These are phyloP conservation scores for Syzygium syzygioides DNA, from an alignment of 441 rosid species.

Conservation along the genomic window DNA sequence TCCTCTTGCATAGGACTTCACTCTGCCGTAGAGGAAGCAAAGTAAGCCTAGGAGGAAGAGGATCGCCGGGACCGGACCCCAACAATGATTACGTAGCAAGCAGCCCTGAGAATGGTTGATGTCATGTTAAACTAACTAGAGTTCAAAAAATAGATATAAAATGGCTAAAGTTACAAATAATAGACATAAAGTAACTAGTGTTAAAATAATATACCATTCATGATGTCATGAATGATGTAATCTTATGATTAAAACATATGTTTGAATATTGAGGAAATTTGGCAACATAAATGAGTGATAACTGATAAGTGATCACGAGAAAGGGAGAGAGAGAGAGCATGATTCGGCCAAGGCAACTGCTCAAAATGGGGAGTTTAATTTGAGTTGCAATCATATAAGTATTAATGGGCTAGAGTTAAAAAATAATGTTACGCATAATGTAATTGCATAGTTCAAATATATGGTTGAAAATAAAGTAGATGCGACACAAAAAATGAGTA, in stretches of 20 bases:
- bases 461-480: neutral
- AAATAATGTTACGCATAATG: neutral
- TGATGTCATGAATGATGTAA: neutral
- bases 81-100: slow-evolving; percentile 32
- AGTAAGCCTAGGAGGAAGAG: slow-evolving; percentile 29
- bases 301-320: neutral
- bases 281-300: neutral
- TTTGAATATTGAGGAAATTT: neutral
- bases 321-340: neutral
- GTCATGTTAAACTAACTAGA: neutral
- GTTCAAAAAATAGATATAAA: neutral
- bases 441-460: neutral
- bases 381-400: neutral
- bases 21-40: slow-evolving; percentile 27
- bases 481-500: neutral
- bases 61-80: slow-evolving; percentile 49
- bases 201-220: neutral
- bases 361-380: neutral
- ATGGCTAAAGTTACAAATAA: neutral
- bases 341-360: neutral
- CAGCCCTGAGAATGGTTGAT: slow-evolving; percentile 20
- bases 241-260: neutral
- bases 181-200: neutral
- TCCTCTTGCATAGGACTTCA: slow-evolving; percentile 19
- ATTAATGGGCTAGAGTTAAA: neutral